Evolutionary conservation across 805 yeast genomes (phyloP), one percentile per base, ranked within the genome.

Genomic region (Yarrowia sp.): DNA sequence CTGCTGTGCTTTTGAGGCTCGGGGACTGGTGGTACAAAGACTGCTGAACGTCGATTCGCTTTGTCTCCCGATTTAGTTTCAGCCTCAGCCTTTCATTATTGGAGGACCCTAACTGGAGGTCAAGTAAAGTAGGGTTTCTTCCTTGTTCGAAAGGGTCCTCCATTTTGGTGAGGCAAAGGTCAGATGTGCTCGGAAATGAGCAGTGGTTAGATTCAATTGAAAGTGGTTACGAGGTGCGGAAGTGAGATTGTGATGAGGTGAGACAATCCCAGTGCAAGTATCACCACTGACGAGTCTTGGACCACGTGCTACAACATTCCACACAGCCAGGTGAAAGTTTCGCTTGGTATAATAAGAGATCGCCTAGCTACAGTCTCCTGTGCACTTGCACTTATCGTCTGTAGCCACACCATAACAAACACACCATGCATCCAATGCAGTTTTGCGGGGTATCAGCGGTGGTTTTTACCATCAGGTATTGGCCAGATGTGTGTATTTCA

Each of bases 131-230:
- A 41, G n/a, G 43, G 15, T 14, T 5, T 48, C 5, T 12, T 16
- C 53, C 12, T 32, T 49, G 38, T 49, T 26, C 32, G 4, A 3
- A 26, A 26, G 32, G 32, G 32, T 26, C 32, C 32, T 26, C 32
- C 32, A 26, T 26, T 5, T n/a, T 16, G n/a, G 56, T 50, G 56
- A 50, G 56, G 56, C 56, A 35, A 50, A n/a, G 41, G 55, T 26
- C 32, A 26, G 32, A 26, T 26, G 32, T 26, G 32, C 32, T 26
- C 7, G 32, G 32, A 26, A 26, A 26, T 26, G 32, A 26, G 32
- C 32, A 5, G 32, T 26, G 32, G 19, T 19, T 19, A 19, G 19
- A 19, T 19, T 19, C 19, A 19, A 19, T 19, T 19, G 19, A 19
- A 19, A 19, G 19, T 19, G 19, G 19, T 19, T 19, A 19, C 19